These are phyloP conservation scores for Rubroshorea leprosula DNA, from an alignment of 345 rosid species.

Conservation along the genomic window DNA sequence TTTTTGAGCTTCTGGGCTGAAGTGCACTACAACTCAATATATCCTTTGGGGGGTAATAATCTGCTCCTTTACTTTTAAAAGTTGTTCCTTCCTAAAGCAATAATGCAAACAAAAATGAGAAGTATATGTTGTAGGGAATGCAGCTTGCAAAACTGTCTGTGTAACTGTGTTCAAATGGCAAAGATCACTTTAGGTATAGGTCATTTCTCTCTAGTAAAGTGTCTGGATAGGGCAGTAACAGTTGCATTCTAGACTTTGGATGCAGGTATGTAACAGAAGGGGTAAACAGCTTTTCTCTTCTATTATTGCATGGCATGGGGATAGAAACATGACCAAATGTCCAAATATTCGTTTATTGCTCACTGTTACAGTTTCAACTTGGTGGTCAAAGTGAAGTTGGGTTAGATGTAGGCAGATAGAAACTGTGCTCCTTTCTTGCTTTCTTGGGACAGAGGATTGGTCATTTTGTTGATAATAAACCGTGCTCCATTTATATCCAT, in stretches of 20 bases:
- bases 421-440: not conserved
- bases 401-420: not conserved
- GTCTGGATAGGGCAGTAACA: not conserved
- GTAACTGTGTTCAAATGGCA: not conserved
- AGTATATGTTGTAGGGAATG: not conserved
- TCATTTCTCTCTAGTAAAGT: not conserved
- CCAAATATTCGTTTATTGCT: too few species aligned
- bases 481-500: too few species aligned
- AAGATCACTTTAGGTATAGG: not conserved
- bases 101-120: not conserved
- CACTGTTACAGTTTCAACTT: too few species aligned
- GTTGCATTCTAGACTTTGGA: not conserved
- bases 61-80: slow-evolving; percentile 1
- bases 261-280: not conserved
- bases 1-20: slow-evolving; percentile 60
- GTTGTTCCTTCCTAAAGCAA: not conserved
- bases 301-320: not conserved
- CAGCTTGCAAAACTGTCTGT: not conserved
- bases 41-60: slow-evolving; percentile 39
- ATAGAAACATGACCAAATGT: too few species aligned
- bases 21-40: slow-evolving; percentile 61
- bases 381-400: not conserved
- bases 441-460: not conserved
- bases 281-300: not conserved
- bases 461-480: not conserved